Percentiles rank a stretch among this genome's conserved stretches.
These are phyloP conservation scores for Cyberlindnera suaveolens DNA, from an alignment of 805 yeast species.

Conservation along the genomic window DNA sequence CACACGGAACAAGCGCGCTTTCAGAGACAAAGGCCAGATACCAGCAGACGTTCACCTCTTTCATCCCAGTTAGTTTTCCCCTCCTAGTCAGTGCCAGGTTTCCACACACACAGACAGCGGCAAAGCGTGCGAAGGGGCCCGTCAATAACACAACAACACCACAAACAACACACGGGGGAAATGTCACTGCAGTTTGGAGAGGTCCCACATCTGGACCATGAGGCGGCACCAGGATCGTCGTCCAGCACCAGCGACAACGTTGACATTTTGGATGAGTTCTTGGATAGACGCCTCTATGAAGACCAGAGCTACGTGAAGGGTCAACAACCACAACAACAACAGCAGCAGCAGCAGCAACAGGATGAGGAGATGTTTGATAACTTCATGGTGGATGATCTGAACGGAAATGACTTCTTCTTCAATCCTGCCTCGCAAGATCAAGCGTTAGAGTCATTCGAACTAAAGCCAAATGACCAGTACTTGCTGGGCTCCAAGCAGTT, in stretches of 20 bases:
- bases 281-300: conserved; percentile 22
- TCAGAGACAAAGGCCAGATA: too few species aligned
- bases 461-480: neutral
- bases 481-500: neutral
- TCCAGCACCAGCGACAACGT: conserved; percentile 4
- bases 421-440: neutral
- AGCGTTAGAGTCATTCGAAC: neutral
- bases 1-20: too few species aligned
- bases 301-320: conserved; percentile 12
- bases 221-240: neutral
- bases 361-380: conserved; percentile 22
- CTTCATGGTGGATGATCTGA: conserved; percentile 22
- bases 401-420: conserved; percentile 16
- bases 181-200: conserved; percentile 21
- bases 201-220: conserved; percentile 3
- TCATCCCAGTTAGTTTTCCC: too few species aligned
- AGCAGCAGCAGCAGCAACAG: conserved; percentile 4
- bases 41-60: too few species aligned
- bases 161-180: too few species aligned
- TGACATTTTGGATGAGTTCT: conserved; percentile 47
- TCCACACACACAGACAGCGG: too few species aligned
- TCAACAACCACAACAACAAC: conserved; percentile 4
- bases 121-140: too few species aligned
- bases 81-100: too few species aligned
- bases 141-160: too few species aligned